A percentile compares a stretch with the other conserved stretches of the same genome.
These are phyloP conservation scores for Beauveria bassiana DNA, from an alignment of 2,329 filamentous ascomycete species.

Conservation along the genomic window DNA sequence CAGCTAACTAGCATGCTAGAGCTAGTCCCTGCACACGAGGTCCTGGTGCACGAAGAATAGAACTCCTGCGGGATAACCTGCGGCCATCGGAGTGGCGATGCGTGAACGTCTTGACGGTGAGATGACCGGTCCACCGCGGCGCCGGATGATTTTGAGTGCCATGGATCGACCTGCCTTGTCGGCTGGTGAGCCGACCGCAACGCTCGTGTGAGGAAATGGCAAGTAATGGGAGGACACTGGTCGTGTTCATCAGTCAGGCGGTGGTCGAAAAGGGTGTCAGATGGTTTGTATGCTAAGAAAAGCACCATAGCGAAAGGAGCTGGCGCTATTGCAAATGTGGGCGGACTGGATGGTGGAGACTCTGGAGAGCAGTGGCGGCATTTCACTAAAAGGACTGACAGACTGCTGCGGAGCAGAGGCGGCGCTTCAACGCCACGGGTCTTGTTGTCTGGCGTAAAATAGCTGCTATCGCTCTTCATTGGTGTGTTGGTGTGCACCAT, in stretches of 20 bases:
- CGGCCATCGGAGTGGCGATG: not conserved
- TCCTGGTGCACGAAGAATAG: not conserved
- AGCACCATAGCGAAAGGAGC: constrained; percentile 1
- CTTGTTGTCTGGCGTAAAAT: not conserved
- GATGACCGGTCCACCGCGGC: constrained; percentile 3
- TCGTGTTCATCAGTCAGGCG: constrained; percentile 7
- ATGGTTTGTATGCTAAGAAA: not conserved
- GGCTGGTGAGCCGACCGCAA: constrained; percentile 10
- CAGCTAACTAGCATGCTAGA: not conserved
- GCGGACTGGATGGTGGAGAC: constrained; percentile 1
- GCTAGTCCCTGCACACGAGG: constrained; percentile 1
- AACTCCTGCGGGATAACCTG: not conserved
- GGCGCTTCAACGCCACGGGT: constrained; percentile 7
- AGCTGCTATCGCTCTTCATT: not conserved
- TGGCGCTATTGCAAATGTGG: constrained; percentile 3
- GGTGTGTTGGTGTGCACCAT: not conserved
- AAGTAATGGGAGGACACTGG: not conserved
- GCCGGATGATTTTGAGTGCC: not conserved
- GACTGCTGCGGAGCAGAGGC: not conserved
- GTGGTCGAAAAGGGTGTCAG: constrained; percentile 1
- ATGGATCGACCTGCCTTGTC: constrained; percentile 9
- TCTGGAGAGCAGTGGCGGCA: not conserved
- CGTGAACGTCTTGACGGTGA: not conserved
- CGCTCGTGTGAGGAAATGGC: not conserved
- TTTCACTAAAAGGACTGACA: not conserved